These are phyloP conservation scores for Polygonum maritimum DNA, from an alignment of 148 eudicot genomes.

Conservation along the genomic window DNA sequence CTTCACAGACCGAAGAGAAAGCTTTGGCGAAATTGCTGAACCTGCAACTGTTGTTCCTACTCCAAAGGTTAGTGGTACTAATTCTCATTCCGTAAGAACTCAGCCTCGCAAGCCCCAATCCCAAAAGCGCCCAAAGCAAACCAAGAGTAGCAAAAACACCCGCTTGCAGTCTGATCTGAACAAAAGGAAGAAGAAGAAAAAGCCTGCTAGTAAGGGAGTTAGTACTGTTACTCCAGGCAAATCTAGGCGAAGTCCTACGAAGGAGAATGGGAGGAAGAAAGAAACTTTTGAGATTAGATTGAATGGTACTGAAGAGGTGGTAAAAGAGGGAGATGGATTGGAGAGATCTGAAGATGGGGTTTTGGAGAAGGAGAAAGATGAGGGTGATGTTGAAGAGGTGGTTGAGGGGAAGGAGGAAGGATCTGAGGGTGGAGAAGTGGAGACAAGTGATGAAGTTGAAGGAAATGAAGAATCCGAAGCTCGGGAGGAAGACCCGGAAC, in stretches of 20 bases:
- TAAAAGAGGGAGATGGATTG: constrained; percentile 25
- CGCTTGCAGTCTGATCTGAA: constrained; percentile 16
- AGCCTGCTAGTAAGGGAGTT: constrained; percentile 7
- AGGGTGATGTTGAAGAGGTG: constrained; percentile 19
- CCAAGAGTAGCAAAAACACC: constrained; percentile 8
- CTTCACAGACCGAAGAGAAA: constrained; percentile 56
- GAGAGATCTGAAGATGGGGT: constrained; percentile 52
- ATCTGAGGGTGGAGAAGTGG: constrained; percentile 19
- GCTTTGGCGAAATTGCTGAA: constrained; percentile 57
- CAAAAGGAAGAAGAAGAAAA: constrained; percentile 8
- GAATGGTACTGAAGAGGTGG: constrained; percentile 12
- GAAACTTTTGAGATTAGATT: background rate
- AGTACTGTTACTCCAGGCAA: constrained; percentile 19
- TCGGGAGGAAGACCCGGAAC: constrained; percentile 28
- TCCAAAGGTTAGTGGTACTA: background rate
- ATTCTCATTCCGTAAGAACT: constrained; percentile 9
- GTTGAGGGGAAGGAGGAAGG: constrained; percentile 32
- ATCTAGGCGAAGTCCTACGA: constrained; percentile 13
- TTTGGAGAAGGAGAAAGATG: constrained; percentile 20
- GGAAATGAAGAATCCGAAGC: constrained; percentile 33
- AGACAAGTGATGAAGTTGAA: constrained; percentile 16
- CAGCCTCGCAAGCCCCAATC: constrained; percentile 12
- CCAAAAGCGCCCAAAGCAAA: constrained; percentile 9
- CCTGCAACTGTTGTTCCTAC: constrained; percentile 25
- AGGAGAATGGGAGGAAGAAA: constrained; percentile 11